These are phyloP conservation scores for Hermanozyma aechmeae DNA, from an alignment of 805 yeast genomes.

Conservation along the genomic window DNA sequence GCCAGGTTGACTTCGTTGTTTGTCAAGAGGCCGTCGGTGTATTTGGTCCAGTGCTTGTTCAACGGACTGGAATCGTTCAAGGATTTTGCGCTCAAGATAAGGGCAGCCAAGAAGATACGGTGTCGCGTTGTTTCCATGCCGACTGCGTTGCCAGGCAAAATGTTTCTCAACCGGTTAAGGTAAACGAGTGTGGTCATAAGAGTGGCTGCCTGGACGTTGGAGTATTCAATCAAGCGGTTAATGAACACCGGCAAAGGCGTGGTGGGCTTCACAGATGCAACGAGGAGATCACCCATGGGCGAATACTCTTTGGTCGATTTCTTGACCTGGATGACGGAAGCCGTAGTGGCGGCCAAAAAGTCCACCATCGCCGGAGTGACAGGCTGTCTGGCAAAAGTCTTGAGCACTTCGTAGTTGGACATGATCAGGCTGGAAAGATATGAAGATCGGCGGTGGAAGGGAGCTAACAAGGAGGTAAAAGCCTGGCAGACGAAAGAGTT, in stretches of 20 bases:
- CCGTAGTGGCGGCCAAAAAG: slow-evolving; percentile 49
- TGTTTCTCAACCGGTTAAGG: slow-evolving; percentile 63
- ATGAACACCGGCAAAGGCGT: slow-evolving; percentile 52
- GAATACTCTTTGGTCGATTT: slow-evolving; percentile 5
- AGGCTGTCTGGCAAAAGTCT: slow-evolving; percentile 44
- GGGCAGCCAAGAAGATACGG: slow-evolving; percentile 81
- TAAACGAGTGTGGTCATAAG: slow-evolving; percentile 88
- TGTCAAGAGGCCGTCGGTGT: slow-evolving; percentile 77
- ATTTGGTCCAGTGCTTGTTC: slow-evolving; percentile 92
- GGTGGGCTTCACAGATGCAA: slow-evolving; percentile 15
- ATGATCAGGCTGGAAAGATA: too few relatives aligned
- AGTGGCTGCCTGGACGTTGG: slow-evolving; percentile 92
- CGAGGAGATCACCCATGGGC: slow-evolving; percentile 21
- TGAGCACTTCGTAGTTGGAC: slow-evolving; percentile 37
- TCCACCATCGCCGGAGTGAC: slow-evolving; percentile 51
- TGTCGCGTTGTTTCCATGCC: slow-evolving; percentile 94
- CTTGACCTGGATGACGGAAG: slow-evolving; percentile 44
- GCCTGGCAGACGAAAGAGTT: too few relatives aligned
- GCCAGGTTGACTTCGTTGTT: slow-evolving; percentile 80
- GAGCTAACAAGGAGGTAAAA: too few relatives aligned
- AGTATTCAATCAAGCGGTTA: slow-evolving; percentile 58
- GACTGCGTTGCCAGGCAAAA: slow-evolving; percentile 77
- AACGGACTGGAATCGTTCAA: slow-evolving; percentile 91
- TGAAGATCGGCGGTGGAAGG: too few relatives aligned
- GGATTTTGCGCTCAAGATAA: slow-evolving; percentile 85